phyloP scores from a whole-genome alignment of 345 rosid genomes.

The Syzygium aromaticum region DNA sequence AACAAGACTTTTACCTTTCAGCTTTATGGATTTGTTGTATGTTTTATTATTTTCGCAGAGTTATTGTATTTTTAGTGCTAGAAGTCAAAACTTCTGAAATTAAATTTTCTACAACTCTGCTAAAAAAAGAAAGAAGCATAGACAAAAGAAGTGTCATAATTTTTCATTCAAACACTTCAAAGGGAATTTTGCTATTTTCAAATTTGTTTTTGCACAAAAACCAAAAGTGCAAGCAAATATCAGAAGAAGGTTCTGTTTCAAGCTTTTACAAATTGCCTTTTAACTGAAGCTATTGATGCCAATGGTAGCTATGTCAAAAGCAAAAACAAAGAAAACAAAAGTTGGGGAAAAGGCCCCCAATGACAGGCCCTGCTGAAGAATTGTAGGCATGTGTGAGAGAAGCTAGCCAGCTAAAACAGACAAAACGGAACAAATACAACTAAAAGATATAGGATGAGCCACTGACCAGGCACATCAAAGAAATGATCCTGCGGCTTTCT shows the following conservation, averaged over 20 bases:
- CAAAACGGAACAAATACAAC: neutral
- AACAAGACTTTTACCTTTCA: neutral
- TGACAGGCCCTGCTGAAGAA: neutral
- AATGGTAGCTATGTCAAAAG: neutral
- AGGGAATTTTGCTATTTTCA: neutral
- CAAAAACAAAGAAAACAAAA: neutral
- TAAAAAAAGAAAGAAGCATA: neutral
- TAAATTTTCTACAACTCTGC: neutral
- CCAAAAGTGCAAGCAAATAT: neutral
- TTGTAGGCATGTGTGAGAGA: neutral
- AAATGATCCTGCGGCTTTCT: constrained; percentile 79
- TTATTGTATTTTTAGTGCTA: neutral
- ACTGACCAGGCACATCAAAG: constrained; percentile 93
- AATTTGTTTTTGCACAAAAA: neutral
- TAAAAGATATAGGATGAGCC: neutral
- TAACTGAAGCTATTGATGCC: neutral
- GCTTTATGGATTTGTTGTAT: neutral
- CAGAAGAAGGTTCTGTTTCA: neutral
- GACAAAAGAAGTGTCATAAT: neutral
- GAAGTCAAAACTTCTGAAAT: neutral
- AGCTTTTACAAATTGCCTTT: neutral
- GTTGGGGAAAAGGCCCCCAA: neutral
- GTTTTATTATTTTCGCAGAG: neutral
- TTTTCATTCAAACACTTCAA: neutral
- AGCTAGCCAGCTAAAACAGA: neutral